Conservation (phyloP, 345 rosid genomes). For the Raphanus raphanistrum region DNA sequence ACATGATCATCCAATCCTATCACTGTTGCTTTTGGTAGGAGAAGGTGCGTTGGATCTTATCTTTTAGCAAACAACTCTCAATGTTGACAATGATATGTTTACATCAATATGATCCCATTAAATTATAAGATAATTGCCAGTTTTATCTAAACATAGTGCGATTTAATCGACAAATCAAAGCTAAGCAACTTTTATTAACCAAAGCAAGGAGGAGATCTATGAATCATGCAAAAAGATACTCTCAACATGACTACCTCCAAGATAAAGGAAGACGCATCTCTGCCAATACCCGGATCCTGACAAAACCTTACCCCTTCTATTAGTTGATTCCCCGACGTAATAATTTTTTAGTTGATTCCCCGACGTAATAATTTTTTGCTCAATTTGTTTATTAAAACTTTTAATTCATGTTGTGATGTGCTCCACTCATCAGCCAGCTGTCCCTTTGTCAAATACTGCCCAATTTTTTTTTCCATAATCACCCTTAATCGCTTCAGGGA, state of each 20-base stretch:
- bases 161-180: background rate
- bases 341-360: background rate
- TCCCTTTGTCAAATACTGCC: background rate
- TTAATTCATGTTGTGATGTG: background rate
- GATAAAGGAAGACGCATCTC: background rate
- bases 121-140: background rate
- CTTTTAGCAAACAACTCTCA: slow-evolving; percentile 24
- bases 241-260: background rate
- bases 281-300: background rate
- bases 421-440: background rate
- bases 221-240: background rate
- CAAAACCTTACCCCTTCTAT: background rate
- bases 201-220: background rate
- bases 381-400: background rate
- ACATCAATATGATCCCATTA: background rate
- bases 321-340: background rate
- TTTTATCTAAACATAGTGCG: background rate
- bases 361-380: background rate
- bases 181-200: background rate
- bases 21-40: background rate
- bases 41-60: slow-evolving; percentile 18
- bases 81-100: background rate
- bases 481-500: background rate
- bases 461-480: background rate
- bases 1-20: background rate